phyloP scores from a whole-genome alignment of 2,329 filamentous ascomycete genomes.

The Talaromyces verruculosus region DNA sequence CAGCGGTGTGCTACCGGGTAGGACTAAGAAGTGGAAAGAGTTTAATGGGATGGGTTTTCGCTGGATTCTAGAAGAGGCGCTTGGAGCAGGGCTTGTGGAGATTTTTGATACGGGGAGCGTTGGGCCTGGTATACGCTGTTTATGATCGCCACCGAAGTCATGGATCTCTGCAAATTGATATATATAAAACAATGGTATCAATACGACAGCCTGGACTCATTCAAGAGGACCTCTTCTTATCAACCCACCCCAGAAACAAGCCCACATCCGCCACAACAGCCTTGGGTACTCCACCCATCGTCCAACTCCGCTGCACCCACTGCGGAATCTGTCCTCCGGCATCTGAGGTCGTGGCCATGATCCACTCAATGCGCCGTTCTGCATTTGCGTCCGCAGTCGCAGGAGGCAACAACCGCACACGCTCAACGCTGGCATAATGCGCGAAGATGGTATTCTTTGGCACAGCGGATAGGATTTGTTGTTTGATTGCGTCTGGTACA shows the following conservation, averaged over 20 bases:
- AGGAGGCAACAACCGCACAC: constrained; percentile 25
- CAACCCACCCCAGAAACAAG: constrained; percentile 38
- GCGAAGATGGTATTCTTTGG: constrained; percentile 34
- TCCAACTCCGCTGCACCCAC: constrained; percentile 41
- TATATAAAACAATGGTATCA: not conserved
- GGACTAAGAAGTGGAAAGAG: constrained; percentile 63
- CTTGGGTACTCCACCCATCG: constrained; percentile 37
- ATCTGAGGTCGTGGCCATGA: constrained; percentile 41
- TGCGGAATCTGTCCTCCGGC: constrained; percentile 38
- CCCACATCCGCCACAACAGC: constrained; percentile 42
- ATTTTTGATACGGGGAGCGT: constrained; percentile 64
- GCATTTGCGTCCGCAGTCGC: not conserved
- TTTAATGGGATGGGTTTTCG: constrained; percentile 61
- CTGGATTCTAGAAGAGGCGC: constrained; percentile 61
- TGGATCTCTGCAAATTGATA: not conserved
- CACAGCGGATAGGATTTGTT: constrained; percentile 27
- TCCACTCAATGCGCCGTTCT: constrained; percentile 31
- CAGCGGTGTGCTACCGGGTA: constrained; percentile 55
- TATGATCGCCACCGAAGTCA: constrained; percentile 24
- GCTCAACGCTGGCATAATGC: constrained; percentile 39
- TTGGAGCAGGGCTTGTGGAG: constrained; percentile 62
- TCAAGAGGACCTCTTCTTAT: constrained; percentile 9
- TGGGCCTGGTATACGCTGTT: constrained; percentile 52
- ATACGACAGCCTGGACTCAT: not conserved
- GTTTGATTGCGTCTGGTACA: constrained; percentile 24